phyloP scores from a whole-genome alignment of 1,284 basidiomycete genomes.

The Rhodotorula mucilaginosa region DNA sequence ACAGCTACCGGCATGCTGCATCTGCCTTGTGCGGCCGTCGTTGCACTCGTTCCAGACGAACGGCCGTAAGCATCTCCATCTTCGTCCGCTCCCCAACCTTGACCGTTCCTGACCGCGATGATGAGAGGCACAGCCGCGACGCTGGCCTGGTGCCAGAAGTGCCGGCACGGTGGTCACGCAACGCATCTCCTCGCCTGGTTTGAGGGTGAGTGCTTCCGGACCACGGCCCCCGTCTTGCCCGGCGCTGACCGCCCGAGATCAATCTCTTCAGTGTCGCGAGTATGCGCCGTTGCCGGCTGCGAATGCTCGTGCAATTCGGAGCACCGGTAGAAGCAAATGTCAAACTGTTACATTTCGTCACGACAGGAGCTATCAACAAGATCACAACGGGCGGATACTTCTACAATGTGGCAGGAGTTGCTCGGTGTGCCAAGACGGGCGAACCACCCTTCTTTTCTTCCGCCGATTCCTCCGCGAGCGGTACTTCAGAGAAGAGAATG shows the following conservation, averaged over 20 bases:
- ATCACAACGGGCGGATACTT: too few species aligned
- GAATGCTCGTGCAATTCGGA: constrained; percentile 21
- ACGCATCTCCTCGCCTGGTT: constrained; percentile 45
- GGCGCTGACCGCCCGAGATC: background rate
- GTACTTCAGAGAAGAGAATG: too few species aligned
- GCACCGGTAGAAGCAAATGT: background rate
- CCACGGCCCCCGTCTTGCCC: background rate
- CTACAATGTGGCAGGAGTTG: too few species aligned
- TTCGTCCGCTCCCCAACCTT: too few species aligned
- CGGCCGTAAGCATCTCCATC: constrained; percentile 16
- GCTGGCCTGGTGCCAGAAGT: constrained; percentile 33
- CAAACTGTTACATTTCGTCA: background rate
- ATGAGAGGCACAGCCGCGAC: constrained; percentile 16
- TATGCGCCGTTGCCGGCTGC: constrained; percentile 27
- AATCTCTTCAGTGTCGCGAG: background rate
- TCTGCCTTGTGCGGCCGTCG: constrained; percentile 38
- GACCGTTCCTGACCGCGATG: too few species aligned
- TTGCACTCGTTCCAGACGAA: constrained; percentile 36
- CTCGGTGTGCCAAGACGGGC: too few species aligned
- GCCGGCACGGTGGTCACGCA: constrained; percentile 44
- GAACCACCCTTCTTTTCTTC: too few species aligned
- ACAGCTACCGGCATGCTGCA: constrained; percentile 40
- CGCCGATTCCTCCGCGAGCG: too few species aligned
- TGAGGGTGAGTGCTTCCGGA: constrained; percentile 13
- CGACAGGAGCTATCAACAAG: too few species aligned